Percentiles rank a stretch among this genome's conserved stretches.
These are phyloP conservation scores for Nemania sp. DNA, from an alignment of 2,329 filamentous ascomycete species.

Conservation along the genomic window DNA sequence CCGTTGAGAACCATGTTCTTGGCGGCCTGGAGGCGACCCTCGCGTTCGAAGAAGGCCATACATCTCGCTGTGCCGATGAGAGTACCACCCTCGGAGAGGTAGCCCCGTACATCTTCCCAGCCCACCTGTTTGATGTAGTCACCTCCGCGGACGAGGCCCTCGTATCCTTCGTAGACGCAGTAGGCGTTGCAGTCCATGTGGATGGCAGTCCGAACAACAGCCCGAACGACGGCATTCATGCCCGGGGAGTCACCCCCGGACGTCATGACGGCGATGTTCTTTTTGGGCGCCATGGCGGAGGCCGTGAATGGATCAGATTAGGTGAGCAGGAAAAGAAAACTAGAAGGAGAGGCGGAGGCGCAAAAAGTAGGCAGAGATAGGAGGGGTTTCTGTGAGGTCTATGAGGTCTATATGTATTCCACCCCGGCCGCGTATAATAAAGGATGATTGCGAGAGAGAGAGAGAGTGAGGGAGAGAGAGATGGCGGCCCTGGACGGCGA, in stretches of 20 bases:
- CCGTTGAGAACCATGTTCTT: slow-evolving; percentile 93
- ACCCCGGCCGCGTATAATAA: not conserved
- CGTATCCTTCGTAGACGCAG: slow-evolving; percentile 91
- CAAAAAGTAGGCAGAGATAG: not conserved
- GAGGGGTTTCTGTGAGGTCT: not conserved
- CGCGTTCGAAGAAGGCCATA: slow-evolving; percentile 86
- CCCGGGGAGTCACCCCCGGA: slow-evolving; percentile 92
- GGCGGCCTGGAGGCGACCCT: slow-evolving; percentile 80
- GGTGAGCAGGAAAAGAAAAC: not conserved
- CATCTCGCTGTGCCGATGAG: slow-evolving; percentile 94
- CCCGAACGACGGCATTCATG: slow-evolving; percentile 90
- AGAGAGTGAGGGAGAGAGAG: not conserved
- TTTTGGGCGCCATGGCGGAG: slow-evolving; percentile 52
- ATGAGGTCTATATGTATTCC: slow-evolving; percentile 4
- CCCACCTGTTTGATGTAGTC: slow-evolving; percentile 84
- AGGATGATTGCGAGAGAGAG: not conserved
- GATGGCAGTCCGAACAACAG: slow-evolving; percentile 89
- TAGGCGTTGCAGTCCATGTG: slow-evolving; percentile 79
- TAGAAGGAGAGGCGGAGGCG: not conserved
- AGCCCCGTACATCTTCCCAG: slow-evolving; percentile 95
- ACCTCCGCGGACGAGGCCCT: slow-evolving; percentile 88
- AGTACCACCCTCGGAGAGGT: slow-evolving; percentile 90
- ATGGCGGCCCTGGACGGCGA: not conserved
- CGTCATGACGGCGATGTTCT: slow-evolving; percentile 88
- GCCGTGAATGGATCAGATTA: not conserved